Evolutionary conservation across 73 alveolate species (phyloP).

Genomic region (Tetrahymena borealis): DNA sequence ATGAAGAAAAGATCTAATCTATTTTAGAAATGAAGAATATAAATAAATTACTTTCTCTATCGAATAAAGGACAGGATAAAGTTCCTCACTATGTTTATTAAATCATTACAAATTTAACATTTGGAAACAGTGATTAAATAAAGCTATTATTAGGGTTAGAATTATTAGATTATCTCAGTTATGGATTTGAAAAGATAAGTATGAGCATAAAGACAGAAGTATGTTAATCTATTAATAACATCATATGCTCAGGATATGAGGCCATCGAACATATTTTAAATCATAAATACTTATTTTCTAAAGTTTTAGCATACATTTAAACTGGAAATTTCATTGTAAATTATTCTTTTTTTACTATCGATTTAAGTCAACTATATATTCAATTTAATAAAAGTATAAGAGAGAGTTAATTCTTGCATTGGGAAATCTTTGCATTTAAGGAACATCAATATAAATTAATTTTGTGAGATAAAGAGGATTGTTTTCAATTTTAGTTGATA

Average conservation of each 20-base stretch:
- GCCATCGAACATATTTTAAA: neutral
- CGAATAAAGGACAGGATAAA: neutral
- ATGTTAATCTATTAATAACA: neutral
- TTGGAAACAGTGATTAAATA: neutral
- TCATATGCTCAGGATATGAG: neutral
- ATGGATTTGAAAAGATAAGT: neutral
- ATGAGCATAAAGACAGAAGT: neutral
- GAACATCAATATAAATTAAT: neutral
- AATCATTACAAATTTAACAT: neutral
- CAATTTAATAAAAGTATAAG: neutral
- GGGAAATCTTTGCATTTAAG: neutral
- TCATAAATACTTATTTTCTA: neutral
- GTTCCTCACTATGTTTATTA: neutral
- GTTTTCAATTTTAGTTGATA: neutral
- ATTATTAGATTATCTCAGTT: neutral
- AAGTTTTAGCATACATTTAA: neutral
- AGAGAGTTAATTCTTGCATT: neutral
- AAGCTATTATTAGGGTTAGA: neutral
- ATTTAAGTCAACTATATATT: neutral
- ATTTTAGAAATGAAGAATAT: neutral
- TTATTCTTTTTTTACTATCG: too few species aligned
- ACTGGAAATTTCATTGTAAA: neutral
- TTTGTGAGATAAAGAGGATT: neutral
- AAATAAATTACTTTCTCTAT: neutral
- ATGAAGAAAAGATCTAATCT: neutral